These are phyloP conservation scores for Metarhizium robertsii DNA, from an alignment of 2,329 filamentous ascomycete genomes.

Conservation along the genomic window DNA sequence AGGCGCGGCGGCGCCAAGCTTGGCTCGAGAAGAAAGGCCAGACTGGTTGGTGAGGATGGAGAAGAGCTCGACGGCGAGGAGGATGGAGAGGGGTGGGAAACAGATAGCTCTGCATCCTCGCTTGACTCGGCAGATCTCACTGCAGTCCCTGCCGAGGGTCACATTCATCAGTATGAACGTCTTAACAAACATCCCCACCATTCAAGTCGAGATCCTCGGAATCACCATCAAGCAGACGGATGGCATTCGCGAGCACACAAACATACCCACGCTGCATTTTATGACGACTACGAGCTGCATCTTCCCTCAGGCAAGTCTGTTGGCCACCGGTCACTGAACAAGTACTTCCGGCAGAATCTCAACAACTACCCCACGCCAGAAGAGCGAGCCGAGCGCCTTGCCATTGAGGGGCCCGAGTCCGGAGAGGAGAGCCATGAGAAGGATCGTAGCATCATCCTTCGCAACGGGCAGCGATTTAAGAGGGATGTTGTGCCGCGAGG, in stretches of 20 bases:
- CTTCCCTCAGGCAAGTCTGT: conserved; percentile 83
- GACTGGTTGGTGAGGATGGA: conserved; percentile 40
- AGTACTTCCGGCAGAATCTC: conserved; percentile 89
- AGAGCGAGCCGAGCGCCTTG: conserved; percentile 61
- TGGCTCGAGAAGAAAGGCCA: conserved; percentile 47
- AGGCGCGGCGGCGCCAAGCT: conserved; percentile 59
- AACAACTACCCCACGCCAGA: conserved; percentile 71
- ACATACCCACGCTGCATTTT: conserved; percentile 64
- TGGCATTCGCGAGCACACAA: conserved; percentile 80
- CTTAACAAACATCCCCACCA: conserved; percentile 68
- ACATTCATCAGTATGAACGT: conserved; percentile 61
- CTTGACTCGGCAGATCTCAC: conserved; percentile 78
- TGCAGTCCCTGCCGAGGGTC: conserved; percentile 65
- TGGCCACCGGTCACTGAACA: conserved; percentile 78
- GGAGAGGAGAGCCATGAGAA: conserved; percentile 27
- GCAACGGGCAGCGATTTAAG: conserved; percentile 25
- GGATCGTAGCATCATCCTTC: conserved; percentile 10
- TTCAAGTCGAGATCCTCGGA: conserved; percentile 58
- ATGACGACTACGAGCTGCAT: conserved; percentile 90
- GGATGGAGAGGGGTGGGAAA: conserved; percentile 83
- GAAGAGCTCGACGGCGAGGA: conserved; percentile 41
- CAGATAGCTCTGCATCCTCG: conserved; percentile 82
- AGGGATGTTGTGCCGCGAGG: conserved; percentile 55
- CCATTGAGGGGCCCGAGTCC: conserved; percentile 38
- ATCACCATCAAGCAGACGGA: conserved; percentile 66